Base-by-base conservation (phyloP, 495 filamentous ascomycete genomes). In the Trichodelitschia bisporula region DNA sequence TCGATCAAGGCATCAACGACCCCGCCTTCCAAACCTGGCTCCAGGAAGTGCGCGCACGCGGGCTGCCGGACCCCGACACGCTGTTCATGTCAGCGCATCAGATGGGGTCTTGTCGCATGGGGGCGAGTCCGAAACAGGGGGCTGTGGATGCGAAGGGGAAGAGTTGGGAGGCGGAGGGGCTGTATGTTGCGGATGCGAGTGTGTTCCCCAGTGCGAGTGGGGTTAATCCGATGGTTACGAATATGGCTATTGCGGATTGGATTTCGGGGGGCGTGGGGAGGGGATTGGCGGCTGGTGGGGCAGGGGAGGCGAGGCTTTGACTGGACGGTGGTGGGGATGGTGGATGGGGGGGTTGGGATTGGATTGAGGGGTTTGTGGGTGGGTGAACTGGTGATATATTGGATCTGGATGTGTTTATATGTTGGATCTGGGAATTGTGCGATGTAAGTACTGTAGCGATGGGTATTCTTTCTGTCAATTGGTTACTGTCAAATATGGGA, bases 191-290 rank as follows among this genome's bases (percentile, higher is more conserved):
- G 2, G 84, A 95, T 56, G 75, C 79, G 17, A 89, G 78, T 39
- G 69, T 92, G 0, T 80, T 92, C 38, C 84, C 84, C 0, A 76
- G 69, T 33, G 80, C 83, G 3, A 80, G 72, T 39, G 84, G 84
- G 3, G 82, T 89, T 8, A 92, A 92, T 46, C 84, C 82, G 2
- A 92, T 92, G 83, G 54, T 91, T 19, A 90, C 80, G 26, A 72
- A 61, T 33, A 86, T 92, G 80, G 78, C 69, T 2, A 80, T 91
- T 39, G 58, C 70, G 16, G 62, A 73, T 34, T 63, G 58, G 55
- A 62, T 75, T 17, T 59, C 58, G 4, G 46, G 56, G 47, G 57
- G 58, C 1, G 31, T 75, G 2, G 51, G 48, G 2, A 49, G 39
- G 34, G 62, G 39, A n/a, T n/a, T n/a, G n/a, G n/a, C n/a, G n/a